phyloP scores from a whole-genome alignment of 2,329 filamentous ascomycete genomes.

The Trichoderma harzianum region DNA sequence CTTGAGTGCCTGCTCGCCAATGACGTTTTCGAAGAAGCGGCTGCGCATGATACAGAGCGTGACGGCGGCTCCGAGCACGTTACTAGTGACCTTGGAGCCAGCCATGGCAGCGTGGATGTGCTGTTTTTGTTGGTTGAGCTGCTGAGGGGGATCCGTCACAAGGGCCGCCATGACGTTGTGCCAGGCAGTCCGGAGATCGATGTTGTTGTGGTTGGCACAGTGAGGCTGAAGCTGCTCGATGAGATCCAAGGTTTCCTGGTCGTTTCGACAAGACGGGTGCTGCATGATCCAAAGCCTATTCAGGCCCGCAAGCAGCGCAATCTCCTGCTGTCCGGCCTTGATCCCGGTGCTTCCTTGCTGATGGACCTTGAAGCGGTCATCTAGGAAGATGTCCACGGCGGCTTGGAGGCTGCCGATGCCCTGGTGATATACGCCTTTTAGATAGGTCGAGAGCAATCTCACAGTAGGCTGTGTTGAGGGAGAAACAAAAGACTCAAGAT shows the following conservation, averaged over 20 bases:
- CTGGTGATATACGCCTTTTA: conserved; percentile 73
- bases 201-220: conserved; percentile 67
- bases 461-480: conserved; percentile 41
- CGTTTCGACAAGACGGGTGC: conserved; percentile 54
- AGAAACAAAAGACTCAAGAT: conserved; percentile 46
- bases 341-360: conserved; percentile 35
- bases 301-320: conserved; percentile 63
- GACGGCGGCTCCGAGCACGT: conserved; percentile 78
- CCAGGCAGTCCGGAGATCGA: conserved; percentile 74
- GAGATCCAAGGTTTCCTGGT: conserved; percentile 56
- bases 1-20: conserved; percentile 77
- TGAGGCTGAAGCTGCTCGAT: conserved; percentile 64
- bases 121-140: conserved; percentile 74
- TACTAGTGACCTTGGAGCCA: conserved; percentile 65
- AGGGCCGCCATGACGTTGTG: conserved; percentile 70
- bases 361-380: conserved; percentile 51
- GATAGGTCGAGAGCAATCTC: conserved; percentile 60
- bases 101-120: conserved; percentile 71
- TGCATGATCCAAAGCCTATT: conserved; percentile 73
- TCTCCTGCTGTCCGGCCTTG: conserved; percentile 57
- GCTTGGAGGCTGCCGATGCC: conserved; percentile 68
- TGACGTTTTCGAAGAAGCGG: conserved; percentile 75
- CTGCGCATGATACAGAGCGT: conserved; percentile 81
- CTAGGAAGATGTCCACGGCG: conserved; percentile 65
- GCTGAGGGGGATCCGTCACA: conserved; percentile 56